A percentile compares a stretch with the other conserved stretches of the same genome.
Evolutionary conservation across 208 protist genomes (phyloP).

Genomic region (Novymonas esmeraldas): DNA sequence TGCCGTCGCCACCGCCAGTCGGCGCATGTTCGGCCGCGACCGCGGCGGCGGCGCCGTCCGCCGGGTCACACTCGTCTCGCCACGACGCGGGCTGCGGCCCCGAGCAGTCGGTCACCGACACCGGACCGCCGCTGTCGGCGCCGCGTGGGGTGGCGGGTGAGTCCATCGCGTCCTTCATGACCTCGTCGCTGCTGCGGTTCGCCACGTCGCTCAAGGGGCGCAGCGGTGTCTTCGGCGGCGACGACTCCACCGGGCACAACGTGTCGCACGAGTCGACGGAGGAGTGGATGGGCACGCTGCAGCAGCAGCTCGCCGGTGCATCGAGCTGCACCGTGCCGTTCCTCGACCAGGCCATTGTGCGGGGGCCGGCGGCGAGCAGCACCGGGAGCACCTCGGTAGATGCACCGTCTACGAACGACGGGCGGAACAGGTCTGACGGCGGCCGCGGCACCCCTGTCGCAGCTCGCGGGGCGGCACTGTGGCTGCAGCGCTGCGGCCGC

Average conservation of each 20-base stretch:
- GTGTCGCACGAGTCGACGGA: constrained; percentile 15
- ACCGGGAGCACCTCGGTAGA: background rate
- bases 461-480: no score
- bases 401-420: background rate
- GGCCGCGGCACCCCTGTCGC: background rate
- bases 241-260: background rate
- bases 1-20: background rate
- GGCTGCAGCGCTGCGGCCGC: constrained; percentile 34
- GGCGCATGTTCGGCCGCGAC: background rate
- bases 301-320: constrained; percentile 4
- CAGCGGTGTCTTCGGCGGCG: constrained; percentile 1
- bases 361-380: constrained; percentile 4
- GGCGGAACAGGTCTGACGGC: background rate
- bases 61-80: background rate
- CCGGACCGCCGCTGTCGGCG: background rate
- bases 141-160: background rate
- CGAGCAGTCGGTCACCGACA: background rate
- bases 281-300: constrained; percentile 18
- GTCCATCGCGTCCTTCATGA: background rate
- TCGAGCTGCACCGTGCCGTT: constrained; percentile 25
- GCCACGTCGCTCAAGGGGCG: constrained; percentile 9
- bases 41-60: no score
- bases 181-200: background rate
- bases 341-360: constrained; percentile 5
- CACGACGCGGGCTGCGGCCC: background rate